A percentile compares a stretch with the other conserved stretches of the same genome.
Conservation (phyloP, 2,329 filamentous ascomycete genomes). For the Biscogniauxia mediterranea region DNA sequence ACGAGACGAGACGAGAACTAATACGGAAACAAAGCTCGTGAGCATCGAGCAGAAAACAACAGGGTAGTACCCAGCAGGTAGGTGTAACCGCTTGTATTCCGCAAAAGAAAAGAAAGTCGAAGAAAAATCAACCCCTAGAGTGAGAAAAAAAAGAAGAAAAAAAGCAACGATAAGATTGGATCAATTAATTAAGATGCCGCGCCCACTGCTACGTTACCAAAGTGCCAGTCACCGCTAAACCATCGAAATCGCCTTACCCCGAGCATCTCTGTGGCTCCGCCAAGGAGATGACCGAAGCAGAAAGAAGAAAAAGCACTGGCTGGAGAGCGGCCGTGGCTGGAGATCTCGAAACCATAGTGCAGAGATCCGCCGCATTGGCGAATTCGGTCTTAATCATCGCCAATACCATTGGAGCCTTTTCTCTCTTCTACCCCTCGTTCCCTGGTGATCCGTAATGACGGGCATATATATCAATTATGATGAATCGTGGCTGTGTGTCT, state of each 20-base stretch:
- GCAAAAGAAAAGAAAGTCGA: not conserved
- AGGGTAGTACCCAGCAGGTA: not conserved
- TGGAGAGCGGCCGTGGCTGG: not conserved
- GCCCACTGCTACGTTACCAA: not conserved
- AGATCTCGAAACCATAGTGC: not conserved
- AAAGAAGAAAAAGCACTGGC: not conserved
- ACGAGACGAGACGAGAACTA: not conserved
- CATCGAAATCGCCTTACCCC: not conserved
- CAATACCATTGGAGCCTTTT: not conserved
- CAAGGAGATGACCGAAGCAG: not conserved
- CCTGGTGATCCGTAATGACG: too few relatives aligned
- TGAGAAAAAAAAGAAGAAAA: not conserved
- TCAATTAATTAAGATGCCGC: not conserved
- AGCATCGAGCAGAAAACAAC: too few relatives aligned
- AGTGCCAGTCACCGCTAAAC: not conserved
- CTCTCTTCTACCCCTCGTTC: too few relatives aligned
- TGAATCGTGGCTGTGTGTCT: too few relatives aligned
- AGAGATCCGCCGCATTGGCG: not conserved
- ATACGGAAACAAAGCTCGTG: not conserved
- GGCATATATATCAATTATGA: too few relatives aligned
- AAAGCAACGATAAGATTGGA: not conserved
- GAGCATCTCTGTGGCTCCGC: not conserved
- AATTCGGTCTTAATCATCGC: not conserved
- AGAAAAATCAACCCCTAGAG: not conserved
- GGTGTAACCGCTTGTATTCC: too few relatives aligned